These are phyloP conservation scores for Rhodotorula glutinis DNA, from an alignment of 1,284 basidiomycete genomes.

Conservation along the genomic window DNA sequence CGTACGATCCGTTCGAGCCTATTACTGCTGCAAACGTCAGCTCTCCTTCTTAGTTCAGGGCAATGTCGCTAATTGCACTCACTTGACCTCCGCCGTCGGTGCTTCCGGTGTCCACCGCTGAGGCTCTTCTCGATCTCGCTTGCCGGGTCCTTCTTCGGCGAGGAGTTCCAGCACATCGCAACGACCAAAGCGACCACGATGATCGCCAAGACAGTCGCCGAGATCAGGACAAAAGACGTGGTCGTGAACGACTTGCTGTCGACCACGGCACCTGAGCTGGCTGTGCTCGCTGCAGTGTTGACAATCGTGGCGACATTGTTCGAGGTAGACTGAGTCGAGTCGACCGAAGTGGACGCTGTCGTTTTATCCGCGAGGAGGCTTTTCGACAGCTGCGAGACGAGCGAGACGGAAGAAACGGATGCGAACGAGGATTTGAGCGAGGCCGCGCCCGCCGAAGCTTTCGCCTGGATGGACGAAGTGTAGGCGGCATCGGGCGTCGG, in stretches of 20 bases:
- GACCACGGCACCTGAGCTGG: neutral
- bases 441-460: neutral
- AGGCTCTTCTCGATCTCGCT: neutral
- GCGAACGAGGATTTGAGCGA: neutral
- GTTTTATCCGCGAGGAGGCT: neutral
- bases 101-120: neutral
- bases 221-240: neutral
- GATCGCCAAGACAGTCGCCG: conserved; percentile 5
- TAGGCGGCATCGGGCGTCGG: neutral
- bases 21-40: no score
- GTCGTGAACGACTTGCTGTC: neutral
- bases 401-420: neutral
- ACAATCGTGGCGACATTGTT: neutral
- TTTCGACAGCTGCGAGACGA: neutral
- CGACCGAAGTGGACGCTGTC: neutral
- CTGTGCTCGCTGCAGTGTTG: neutral
- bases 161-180: neutral
- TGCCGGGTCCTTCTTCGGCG: neutral
- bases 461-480: neutral
- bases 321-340: neutral
- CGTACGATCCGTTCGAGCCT: no score
- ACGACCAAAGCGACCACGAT: conserved; percentile 6
- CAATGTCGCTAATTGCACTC: no score
- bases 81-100: neutral
- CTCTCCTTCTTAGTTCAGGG: no score